Evolutionary conservation across 164 flowering plant genomes (phyloP), one percentile per base, ranked within the genome.

Genomic region (Vitis cinerea): DNA sequence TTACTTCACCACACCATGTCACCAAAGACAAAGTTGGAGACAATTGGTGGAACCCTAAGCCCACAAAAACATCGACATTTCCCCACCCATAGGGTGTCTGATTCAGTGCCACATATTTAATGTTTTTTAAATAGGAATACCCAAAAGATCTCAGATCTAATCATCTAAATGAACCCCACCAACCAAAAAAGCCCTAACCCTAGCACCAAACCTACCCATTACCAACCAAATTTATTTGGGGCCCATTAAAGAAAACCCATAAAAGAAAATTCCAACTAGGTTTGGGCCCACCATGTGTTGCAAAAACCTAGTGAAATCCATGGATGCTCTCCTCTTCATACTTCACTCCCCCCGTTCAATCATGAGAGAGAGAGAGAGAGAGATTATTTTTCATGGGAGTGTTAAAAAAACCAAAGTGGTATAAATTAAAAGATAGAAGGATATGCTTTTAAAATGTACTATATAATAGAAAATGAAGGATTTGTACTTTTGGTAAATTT

Each of bases 221-320:
- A 62, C 52, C 65, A 62, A 62, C 65, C 47, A 47, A 47, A 62
- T 62, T 62, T 62, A 15, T 15, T 11, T 16, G 71, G 75, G 70
- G 14, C 71, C 72, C 47, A 5, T 12, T 30, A n/a, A 57, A 51
- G 67, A 47, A 44, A 9, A 14, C 0, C 13, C 6, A 15, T 11
- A 13, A 0, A 61, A 65, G 51, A 63, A 23, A 23, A 23, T 23
- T 71, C 60, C 74, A 71, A 63, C 23, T 68, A 70, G 57, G 66
- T n/a, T 59, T 67, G 64, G 70, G 72, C 66, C 79, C 75, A 72
- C 72, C 72, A 76, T 48, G 75, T 76, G 75, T 50, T 62, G 11
- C 68, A 12, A 31, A 55, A 50, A 11, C 71, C 56, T 3, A 47
- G 23, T 59, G 50, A 19, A 49, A 29, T 57, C 62, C 12, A 47